phyloP scores from a whole-genome alignment of 2,329 filamentous ascomycete species.

The Scytalidium lignicola region DNA sequence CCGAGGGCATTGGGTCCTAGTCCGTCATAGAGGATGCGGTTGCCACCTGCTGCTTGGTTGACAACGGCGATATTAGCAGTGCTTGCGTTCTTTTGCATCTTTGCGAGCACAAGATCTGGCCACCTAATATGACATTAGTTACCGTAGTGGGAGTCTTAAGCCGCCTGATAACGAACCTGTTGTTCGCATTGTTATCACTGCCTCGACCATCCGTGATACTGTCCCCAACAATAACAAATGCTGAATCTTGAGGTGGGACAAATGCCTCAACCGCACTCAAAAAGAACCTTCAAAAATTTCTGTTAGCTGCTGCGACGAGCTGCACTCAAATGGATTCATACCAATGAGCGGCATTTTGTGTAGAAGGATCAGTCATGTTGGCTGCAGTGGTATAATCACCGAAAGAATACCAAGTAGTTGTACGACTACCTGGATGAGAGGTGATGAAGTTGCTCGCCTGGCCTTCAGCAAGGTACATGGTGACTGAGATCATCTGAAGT shows the following conservation, averaged over 20 bases:
- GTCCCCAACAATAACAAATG: conserved; percentile 55
- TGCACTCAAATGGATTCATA: conserved; percentile 5
- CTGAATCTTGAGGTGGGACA: conserved; percentile 36
- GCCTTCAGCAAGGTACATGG: conserved; percentile 51
- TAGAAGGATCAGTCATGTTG: conserved; percentile 36
- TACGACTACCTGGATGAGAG: conserved; percentile 59
- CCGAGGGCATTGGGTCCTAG: conserved; percentile 56
- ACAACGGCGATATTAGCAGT: conserved; percentile 48
- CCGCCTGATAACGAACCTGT: conserved; percentile 41
- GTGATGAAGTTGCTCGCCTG: conserved; percentile 55
- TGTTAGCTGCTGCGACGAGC: background rate
- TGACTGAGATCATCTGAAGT: conserved; percentile 50
- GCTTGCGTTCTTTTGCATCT: conserved; percentile 40
- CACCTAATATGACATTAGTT: conserved; percentile 33
- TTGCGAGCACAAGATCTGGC: conserved; percentile 50
- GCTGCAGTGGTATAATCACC: conserved; percentile 50
- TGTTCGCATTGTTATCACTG: conserved; percentile 55
- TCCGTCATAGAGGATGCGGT: conserved; percentile 56
- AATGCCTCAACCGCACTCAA: conserved; percentile 54
- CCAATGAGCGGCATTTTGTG: conserved; percentile 34
- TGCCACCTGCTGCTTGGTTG: conserved; percentile 67
- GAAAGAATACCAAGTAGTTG: conserved; percentile 52
- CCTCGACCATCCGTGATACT: conserved; percentile 64
- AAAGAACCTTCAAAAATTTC: conserved; percentile 49
- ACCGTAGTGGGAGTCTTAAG: background rate